Base-by-base conservation (phyloP, 345 rosid species). In the Ricinus communis region DNA sequence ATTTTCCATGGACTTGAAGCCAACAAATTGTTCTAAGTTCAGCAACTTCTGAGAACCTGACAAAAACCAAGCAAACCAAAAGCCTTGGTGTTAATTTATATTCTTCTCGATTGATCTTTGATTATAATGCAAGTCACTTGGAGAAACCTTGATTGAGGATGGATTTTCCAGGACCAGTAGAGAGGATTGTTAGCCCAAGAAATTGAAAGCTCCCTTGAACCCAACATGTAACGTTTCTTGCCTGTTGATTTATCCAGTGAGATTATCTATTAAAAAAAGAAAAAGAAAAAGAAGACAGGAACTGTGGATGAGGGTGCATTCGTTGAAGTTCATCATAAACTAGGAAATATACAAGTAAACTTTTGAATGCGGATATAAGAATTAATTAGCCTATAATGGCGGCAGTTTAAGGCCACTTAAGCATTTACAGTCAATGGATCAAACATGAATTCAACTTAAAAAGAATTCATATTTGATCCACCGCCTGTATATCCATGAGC, bases 11-110 rank as follows among this genome's bases (percentile, higher is more conserved):
- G 68, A 87, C 81, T 76, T 87, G 83, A 45, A 88, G 68, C 73
- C 88, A 74, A 27, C 82, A 82, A 16, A 76, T 82, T 8, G 86
- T 76, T 71, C 75, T 72, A 25, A 86, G 86, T 51, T 82, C 87
- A 0, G 67, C 82, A 8, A 79, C 79, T 57, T 82, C 82, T 15
- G 60, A 18, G 77, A 82, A 84, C 56, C 91, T 85, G 79, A 8
- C 9, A 56, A 67, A 16, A 52, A 36, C 0, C 13, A 36, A 62
- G 16, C 46, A 2, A 33, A 33, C 38, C 2, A 33, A 33, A 33
- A 33, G n/a, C n/a, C 38, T 2, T 33, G 38, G 38, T n/a, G n/a
- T 33, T 33, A 33, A 2, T 33, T 33, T 33, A 19, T n/a, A 38
- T 52, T 1, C 7, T 52, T 19, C 6, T 33, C 6, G 38, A 33